Evolutionary conservation across 257 asterid species (phyloP).

Genomic region (Henckelia pumila): DNA sequence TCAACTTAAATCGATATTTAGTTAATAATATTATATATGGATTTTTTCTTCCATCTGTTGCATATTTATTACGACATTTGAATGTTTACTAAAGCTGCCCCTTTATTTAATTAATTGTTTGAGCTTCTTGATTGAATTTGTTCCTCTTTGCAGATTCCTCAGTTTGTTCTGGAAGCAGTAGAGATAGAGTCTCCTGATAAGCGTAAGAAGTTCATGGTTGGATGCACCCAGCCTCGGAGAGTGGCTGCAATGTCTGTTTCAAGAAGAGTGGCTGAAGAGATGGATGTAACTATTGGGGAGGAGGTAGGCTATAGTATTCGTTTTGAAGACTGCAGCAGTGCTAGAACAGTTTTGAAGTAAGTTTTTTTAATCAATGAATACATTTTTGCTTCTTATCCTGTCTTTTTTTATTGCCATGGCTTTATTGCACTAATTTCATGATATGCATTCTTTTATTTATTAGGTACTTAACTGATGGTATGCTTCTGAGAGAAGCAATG

Average conservation of each 20-base stretch:
- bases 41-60: background rate
- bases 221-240: conserved; percentile 96
- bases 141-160: conserved; percentile 66
- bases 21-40: too few relatives aligned
- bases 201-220: conserved; percentile 83
- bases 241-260: conserved; percentile 99
- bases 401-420: background rate
- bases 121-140: background rate
- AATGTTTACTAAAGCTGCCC: too few relatives aligned
- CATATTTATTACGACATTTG: too few relatives aligned
- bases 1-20: background rate
- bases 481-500: conserved; percentile 99
- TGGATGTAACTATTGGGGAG: conserved; percentile 95
- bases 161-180: conserved; percentile 81
- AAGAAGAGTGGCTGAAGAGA: conserved; percentile 96
- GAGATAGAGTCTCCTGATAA: conserved; percentile 66
- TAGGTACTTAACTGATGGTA: conserved; percentile 97
- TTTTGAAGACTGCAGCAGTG: conserved; percentile 92
- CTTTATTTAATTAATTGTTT: background rate
- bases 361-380: conserved; percentile 3
- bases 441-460: background rate
- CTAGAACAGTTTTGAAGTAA: conserved; percentile 76
- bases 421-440: background rate
- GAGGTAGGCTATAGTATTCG: conserved; percentile 98
- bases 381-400: background rate